A percentile compares a stretch with the other conserved stretches of the same genome.
These are phyloP conservation scores for Neurospora sp. DNA, from an alignment of 495 filamentous ascomycete species.

Conservation along the genomic window DNA sequence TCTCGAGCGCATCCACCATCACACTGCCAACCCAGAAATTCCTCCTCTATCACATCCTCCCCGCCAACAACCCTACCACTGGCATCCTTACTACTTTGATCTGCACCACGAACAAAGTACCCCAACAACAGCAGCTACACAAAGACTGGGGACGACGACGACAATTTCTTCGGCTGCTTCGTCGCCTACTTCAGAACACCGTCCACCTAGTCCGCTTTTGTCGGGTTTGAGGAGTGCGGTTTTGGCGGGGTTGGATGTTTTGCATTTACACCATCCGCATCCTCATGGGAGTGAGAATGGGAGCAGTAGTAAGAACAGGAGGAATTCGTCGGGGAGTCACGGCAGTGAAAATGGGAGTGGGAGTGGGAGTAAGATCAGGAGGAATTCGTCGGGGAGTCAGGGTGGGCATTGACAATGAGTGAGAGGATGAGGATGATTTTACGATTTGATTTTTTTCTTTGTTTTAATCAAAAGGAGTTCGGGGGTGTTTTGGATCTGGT, in stretches of 20 bases:
- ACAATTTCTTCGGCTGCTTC: neutral
- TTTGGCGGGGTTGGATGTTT: neutral
- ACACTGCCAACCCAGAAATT: neutral
- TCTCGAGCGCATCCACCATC: conserved; percentile 14
- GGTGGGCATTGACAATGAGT: neutral
- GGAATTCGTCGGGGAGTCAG: neutral
- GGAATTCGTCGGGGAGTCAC: neutral
- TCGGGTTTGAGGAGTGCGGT: neutral
- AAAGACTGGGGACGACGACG: neutral
- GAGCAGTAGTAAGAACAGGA: neutral
- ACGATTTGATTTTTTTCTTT: neutral
- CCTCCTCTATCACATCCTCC: neutral
- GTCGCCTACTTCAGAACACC: neutral
- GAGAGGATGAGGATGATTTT: neutral
- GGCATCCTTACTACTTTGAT: neutral
- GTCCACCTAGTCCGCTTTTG: neutral
- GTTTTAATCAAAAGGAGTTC: neutral
- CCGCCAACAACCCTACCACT: neutral
- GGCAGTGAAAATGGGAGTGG: too few species aligned
- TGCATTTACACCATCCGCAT: neutral
- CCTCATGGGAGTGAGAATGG: neutral
- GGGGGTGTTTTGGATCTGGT: neutral
- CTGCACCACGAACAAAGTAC: too few species aligned
- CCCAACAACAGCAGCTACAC: too few species aligned
- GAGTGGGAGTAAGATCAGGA: neutral